A percentile compares a stretch with the other conserved stretches of the same genome.
phyloP scores from a whole-genome alignment of 768 basidiomycete genomes.

The Phaffia australis region DNA sequence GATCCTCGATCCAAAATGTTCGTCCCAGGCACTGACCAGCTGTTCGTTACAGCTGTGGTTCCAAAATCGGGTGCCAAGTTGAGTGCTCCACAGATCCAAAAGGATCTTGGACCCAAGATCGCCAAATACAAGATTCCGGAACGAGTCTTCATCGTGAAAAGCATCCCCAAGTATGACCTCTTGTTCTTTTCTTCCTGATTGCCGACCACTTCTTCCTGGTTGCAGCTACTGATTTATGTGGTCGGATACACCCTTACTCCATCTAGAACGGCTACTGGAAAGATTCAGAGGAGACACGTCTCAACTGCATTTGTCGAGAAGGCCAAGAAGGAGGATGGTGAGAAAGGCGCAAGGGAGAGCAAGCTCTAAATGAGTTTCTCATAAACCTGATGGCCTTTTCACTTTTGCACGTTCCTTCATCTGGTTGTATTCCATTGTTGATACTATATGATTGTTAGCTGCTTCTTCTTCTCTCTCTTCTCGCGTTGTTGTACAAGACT shows the following conservation, averaged over 20 bases:
- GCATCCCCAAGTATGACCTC: constrained; percentile 28
- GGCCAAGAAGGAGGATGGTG: constrained; percentile 24
- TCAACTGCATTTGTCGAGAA: constrained; percentile 27
- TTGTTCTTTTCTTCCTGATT: not conserved
- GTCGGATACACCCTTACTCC: too few relatives aligned
- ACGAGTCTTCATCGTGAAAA: constrained; percentile 27
- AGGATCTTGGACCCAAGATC: constrained; percentile 10
- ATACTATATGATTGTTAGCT: not conserved
- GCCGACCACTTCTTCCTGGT: not conserved
- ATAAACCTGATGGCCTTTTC: constrained; percentile 1
- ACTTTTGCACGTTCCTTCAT: not conserved
- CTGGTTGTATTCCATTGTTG: not conserved
- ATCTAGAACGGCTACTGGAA: constrained; percentile 29
- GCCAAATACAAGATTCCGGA: constrained; percentile 29
- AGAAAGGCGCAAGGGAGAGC: constrained; percentile 5
- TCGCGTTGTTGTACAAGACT: too few relatives aligned
- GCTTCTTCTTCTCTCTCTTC: not conserved
- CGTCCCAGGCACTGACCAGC: constrained; percentile 21
- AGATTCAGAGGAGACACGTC: constrained; percentile 30
- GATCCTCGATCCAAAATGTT: not conserved
- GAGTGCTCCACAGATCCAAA: constrained; percentile 1
- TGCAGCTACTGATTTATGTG: too few relatives aligned
- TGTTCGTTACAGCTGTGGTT: constrained; percentile 10
- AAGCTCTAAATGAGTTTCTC: constrained; percentile 26
- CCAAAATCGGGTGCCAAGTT: not conserved